Conservation (phyloP, 2,329 filamentous ascomycete genomes). For the Basipetospora chlamydospora region DNA sequence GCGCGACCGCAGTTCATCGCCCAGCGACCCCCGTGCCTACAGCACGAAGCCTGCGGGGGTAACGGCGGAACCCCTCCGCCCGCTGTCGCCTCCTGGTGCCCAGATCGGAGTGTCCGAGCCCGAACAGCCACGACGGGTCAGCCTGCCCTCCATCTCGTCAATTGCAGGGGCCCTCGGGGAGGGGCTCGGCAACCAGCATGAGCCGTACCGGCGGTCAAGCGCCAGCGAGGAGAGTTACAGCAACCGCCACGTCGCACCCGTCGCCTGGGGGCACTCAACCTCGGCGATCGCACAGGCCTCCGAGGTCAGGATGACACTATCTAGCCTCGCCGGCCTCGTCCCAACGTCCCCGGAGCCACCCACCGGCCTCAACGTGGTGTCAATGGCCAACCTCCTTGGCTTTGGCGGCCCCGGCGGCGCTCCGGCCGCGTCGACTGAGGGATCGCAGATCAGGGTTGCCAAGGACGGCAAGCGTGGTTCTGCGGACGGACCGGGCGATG, state of each 20-base stretch:
- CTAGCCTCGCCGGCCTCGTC: too few relatives aligned
- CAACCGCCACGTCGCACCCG: background rate
- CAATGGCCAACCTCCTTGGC: too few relatives aligned
- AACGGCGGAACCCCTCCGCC: too few relatives aligned
- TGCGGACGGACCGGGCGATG: background rate
- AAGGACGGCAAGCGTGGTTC: background rate
- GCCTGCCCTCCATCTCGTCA: constrained; percentile 2
- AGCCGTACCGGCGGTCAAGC: background rate
- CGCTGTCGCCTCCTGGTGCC: too few relatives aligned
- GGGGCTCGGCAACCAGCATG: background rate
- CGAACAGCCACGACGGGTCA: constrained; percentile 1
- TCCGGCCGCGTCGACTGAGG: background rate
- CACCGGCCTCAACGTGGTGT: too few relatives aligned
- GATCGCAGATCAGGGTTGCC: background rate
- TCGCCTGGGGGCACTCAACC: too few relatives aligned
- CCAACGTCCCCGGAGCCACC: too few relatives aligned
- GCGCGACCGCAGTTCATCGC: background rate
- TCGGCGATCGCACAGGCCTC: too few relatives aligned
- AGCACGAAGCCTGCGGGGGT: background rate
- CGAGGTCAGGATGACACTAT: too few relatives aligned
- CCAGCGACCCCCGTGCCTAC: background rate
- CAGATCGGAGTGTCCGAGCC: too few relatives aligned
- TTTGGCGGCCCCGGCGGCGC: too few relatives aligned
- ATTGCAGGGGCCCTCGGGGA: background rate
- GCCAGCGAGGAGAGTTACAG: too few relatives aligned